A percentile compares a stretch with the other conserved stretches of the same genome.
Evolutionary conservation across 31 red algal genomes (phyloP).

Genomic region (Odonthalia washingtoniensis): DNA sequence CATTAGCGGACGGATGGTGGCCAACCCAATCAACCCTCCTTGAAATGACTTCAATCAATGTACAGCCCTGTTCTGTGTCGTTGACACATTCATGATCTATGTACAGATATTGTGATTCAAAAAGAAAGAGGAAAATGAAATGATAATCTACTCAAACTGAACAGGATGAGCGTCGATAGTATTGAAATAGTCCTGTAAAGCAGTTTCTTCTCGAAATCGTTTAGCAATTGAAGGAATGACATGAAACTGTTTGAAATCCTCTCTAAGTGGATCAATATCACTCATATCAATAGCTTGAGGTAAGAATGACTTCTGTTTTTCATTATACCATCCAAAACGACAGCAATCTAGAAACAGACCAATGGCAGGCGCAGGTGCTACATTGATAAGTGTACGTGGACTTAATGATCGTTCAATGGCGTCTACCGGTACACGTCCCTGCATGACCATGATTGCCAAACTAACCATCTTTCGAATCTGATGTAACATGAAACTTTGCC

Average conservation of each 20-base stretch:
- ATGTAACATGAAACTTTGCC: constrained; percentile 97
- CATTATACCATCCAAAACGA: constrained; percentile 74
- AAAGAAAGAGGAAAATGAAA: too few species aligned
- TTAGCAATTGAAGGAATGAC: constrained; percentile 64
- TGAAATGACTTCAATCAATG: too few species aligned
- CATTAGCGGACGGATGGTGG: too few species aligned
- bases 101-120: too few species aligned
- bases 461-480: constrained; percentile 98
- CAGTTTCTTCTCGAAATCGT: constrained; percentile 27
- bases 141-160: constrained; percentile 33
- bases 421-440: constrained; percentile 51
- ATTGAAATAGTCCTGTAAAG: constrained; percentile 45
- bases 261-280: constrained; percentile 25
- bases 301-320: constrained; percentile 34
- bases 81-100: too few species aligned
- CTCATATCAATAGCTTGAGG: constrained; percentile 41
- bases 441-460: constrained; percentile 65
- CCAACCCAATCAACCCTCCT: too few species aligned
- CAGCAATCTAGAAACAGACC: constrained; percentile 73
- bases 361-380: constrained; percentile 68
- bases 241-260: constrained; percentile 63
- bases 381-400: constrained; percentile 48
- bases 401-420: constrained; percentile 66
- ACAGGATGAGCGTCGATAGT: constrained; percentile 61
- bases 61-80: too few species aligned